These are phyloP conservation scores for Olyra latifolia DNA, from an alignment of 176 grass and related monocot species.

Conservation along the genomic window DNA sequence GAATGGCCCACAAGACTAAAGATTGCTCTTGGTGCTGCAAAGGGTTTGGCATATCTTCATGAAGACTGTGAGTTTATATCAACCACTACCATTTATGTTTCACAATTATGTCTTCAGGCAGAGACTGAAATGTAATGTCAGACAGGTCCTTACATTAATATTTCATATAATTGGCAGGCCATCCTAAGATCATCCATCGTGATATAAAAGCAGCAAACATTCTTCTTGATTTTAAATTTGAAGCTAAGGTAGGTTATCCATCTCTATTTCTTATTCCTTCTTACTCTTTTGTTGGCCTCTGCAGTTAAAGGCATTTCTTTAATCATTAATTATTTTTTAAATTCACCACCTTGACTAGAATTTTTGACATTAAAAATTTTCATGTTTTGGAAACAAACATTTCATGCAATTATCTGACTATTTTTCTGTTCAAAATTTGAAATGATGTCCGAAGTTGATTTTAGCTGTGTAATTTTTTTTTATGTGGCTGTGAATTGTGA, in stretches of 20 bases:
- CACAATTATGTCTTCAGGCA: not conserved
- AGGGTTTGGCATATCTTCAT: slow-evolving; percentile 80
- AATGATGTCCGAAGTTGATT: not conserved
- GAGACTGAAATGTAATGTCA: not conserved
- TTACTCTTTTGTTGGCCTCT: not conserved
- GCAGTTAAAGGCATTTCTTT: not conserved
- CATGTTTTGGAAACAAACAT: not conserved
- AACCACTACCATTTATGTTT: slow-evolving; percentile 9
- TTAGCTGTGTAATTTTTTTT: slow-evolving; percentile 7
- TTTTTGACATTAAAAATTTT: not conserved
- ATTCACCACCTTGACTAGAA: not conserved
- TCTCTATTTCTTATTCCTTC: slow-evolving; percentile 6
- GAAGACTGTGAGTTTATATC: slow-evolving; percentile 79
- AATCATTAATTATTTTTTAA: slow-evolving; percentile 15
- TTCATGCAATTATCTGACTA: slow-evolving; percentile 1
- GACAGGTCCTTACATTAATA: not conserved
- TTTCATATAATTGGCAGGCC: slow-evolving; percentile 48
- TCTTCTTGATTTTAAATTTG: slow-evolving; percentile 77
- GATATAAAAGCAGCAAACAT: slow-evolving; percentile 82
- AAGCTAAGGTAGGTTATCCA: slow-evolving; percentile 58
- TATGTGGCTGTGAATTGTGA: not conserved
- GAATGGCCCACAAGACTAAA: slow-evolving; percentile 80
- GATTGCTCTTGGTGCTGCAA: slow-evolving; percentile 82
- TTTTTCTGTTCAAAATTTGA: not conserved
- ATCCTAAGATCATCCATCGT: slow-evolving; percentile 84